Percentiles rank a stretch among this genome's conserved stretches.
Conservation (phyloP, 176 grass and related monocot genomes). For the Triticum turgidum region DNA sequence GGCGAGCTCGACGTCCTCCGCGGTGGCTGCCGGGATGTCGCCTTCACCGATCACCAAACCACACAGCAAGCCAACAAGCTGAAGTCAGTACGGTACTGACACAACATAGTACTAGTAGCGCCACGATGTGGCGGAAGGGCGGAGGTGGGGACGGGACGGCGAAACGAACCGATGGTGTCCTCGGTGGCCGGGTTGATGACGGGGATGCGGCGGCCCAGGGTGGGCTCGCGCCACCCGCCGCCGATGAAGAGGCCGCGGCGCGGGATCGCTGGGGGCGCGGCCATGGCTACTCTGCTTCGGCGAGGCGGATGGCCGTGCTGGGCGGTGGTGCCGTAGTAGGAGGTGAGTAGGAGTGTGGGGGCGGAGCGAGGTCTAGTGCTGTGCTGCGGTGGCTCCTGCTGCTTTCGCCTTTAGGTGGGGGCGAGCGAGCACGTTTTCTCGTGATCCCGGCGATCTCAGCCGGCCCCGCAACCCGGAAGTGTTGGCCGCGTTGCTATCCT, state of each 20-base stretch:
- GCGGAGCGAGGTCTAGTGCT: background rate
- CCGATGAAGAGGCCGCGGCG: slow-evolving; percentile 79
- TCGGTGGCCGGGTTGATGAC: slow-evolving; percentile 88
- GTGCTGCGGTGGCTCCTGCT: background rate
- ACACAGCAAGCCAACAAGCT: background rate
- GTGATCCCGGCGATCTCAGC: background rate
- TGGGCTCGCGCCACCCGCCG: slow-evolving; percentile 75
- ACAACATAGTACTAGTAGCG: background rate
- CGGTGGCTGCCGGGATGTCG: slow-evolving; percentile 82
- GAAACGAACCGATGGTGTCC: slow-evolving; percentile 54
- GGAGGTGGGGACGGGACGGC: background rate
- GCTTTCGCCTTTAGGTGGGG: background rate
- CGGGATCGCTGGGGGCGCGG: slow-evolving; percentile 39
- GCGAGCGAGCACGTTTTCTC: slow-evolving; percentile 4
- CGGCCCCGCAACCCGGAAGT: background rate
- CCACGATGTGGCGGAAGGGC: background rate
- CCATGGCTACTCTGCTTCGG: slow-evolving; percentile 29
- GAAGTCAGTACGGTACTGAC: background rate
- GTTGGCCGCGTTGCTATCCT: background rate
- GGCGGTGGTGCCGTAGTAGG: background rate
- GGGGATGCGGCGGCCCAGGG: slow-evolving; percentile 64
- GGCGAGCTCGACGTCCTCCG: slow-evolving; percentile 91
- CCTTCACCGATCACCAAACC: slow-evolving; percentile 39
- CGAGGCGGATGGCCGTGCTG: background rate
- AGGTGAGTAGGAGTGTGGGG: background rate